Conservation (phyloP, 208 protist species). For the Herpetomonas muscarum region DNA sequence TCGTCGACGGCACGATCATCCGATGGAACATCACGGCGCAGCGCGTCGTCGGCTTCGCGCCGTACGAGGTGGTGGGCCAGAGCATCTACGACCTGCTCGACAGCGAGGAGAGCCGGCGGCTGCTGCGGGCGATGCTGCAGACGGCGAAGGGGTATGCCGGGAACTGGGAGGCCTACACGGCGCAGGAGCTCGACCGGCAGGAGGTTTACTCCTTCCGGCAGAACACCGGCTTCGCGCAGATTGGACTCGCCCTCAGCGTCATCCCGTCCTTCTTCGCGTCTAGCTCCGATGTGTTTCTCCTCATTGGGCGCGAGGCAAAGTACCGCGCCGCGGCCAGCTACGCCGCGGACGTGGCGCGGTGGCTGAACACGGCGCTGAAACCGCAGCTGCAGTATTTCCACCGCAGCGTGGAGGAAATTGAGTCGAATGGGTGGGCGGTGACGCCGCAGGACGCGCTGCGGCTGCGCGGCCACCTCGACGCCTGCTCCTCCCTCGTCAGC, state of each 20-base stretch:
- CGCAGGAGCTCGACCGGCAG: constrained; percentile 40
- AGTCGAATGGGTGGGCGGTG: constrained; percentile 45
- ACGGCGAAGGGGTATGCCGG: constrained; percentile 48
- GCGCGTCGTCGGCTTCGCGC: constrained; percentile 50
- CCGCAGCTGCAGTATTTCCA: constrained; percentile 73
- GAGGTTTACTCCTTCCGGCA: constrained; percentile 63
- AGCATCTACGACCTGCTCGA: constrained; percentile 62
- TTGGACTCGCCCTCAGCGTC: constrained; percentile 60
- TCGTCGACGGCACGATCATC: constrained; percentile 84
- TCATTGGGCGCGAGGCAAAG: constrained; percentile 72
- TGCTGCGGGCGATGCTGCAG: constrained; percentile 43
- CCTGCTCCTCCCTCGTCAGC: constrained; percentile 60
- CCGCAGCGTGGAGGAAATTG: constrained; percentile 50
- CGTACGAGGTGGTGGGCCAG: constrained; percentile 65
- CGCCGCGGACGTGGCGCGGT: constrained; percentile 65
- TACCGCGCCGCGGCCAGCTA: constrained; percentile 60
- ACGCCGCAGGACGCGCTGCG: constrained; percentile 52
- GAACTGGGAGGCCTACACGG: constrained; percentile 57
- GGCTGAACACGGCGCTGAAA: constrained; percentile 62
- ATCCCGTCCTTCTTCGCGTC: constrained; percentile 52
- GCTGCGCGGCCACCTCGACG: constrained; percentile 65
- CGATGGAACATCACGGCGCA: constrained; percentile 73
- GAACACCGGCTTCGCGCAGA: constrained; percentile 52
- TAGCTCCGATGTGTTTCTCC: constrained; percentile 69
- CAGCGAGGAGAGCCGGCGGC: constrained; percentile 31